A percentile compares a stretch with the other conserved stretches of the same genome.
These are phyloP conservation scores for Globisporangium heterothallicum DNA, from an alignment of 352 stramenopile species.

Conservation along the genomic window DNA sequence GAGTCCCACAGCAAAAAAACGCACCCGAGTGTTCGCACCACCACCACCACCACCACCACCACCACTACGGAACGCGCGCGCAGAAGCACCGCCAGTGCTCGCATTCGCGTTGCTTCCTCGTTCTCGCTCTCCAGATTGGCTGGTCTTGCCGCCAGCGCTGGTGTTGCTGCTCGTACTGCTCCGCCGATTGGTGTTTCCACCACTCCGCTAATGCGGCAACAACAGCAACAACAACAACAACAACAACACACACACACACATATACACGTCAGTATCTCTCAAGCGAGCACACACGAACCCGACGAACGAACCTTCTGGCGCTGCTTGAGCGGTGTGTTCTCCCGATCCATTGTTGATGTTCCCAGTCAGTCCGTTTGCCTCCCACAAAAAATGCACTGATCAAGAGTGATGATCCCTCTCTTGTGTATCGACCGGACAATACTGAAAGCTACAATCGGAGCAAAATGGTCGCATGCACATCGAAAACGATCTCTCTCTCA, in stretches of 20 bases:
- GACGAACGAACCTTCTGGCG: slow-evolving; percentile 48
- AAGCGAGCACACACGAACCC: background rate
- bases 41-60: too few species aligned
- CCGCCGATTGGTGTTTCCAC: slow-evolving; percentile 22
- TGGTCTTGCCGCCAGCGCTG: background rate
- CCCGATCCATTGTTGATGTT: slow-evolving; percentile 61
- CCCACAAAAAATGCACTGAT: too few species aligned
- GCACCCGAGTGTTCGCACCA: slow-evolving; percentile 19
- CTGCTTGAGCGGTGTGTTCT: slow-evolving; percentile 71
- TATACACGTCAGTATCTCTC: background rate
- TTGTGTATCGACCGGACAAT: too few species aligned
- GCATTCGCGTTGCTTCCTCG: background rate
- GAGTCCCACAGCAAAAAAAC: background rate
- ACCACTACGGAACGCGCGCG: slow-evolving; percentile 23
- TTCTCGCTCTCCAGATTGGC: background rate
- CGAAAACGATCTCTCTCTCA: too few species aligned
- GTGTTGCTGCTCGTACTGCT: slow-evolving; percentile 15
- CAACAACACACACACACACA: background rate
- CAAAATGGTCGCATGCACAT: too few species aligned
- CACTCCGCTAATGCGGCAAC: slow-evolving; percentile 11
- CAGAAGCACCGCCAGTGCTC: slow-evolving; percentile 5
- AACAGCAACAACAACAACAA: background rate
- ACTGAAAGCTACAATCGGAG: too few species aligned
- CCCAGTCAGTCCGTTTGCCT: too few species aligned
- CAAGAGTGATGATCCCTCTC: too few species aligned